Conservation (phyloP, 2,329 filamentous ascomycete species). For the Ceratocystiopsis minuta region DNA sequence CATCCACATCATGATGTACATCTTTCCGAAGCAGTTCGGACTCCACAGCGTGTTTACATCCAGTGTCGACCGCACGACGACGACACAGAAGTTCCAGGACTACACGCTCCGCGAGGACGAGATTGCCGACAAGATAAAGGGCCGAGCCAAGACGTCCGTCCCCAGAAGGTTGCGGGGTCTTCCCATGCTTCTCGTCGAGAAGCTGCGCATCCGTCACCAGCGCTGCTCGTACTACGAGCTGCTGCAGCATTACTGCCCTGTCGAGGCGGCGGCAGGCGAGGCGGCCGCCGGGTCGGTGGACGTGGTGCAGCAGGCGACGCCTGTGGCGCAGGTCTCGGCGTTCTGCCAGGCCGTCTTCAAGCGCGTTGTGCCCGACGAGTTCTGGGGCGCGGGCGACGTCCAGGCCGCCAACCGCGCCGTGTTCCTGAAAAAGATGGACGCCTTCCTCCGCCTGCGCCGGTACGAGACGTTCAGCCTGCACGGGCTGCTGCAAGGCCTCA, state of each 20-base stretch:
- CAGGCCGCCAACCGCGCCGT: constrained; percentile 39
- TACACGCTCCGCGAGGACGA: constrained; percentile 77
- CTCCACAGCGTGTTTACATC: constrained; percentile 87
- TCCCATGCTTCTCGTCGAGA: constrained; percentile 39
- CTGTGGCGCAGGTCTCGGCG: constrained; percentile 53
- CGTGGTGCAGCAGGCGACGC: constrained; percentile 51
- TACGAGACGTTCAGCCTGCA: constrained; percentile 72
- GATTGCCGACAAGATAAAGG: constrained; percentile 30
- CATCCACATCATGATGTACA: constrained; percentile 67
- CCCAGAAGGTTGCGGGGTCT: constrained; percentile 54
- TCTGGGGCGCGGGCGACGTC: constrained; percentile 48
- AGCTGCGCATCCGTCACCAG: constrained; percentile 51
- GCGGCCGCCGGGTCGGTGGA: too few relatives aligned
- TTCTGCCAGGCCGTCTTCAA: constrained; percentile 66
- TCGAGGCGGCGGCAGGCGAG: constrained; percentile 13
- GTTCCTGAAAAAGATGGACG: constrained; percentile 53
- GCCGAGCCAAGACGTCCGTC: constrained; percentile 17
- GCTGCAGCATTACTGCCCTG: constrained; percentile 66
- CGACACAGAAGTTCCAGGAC: constrained; percentile 59
- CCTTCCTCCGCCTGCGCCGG: constrained; percentile 57
- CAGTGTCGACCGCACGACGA: constrained; percentile 43
- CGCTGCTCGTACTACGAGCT: constrained; percentile 67
- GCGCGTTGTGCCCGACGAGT: constrained; percentile 53
- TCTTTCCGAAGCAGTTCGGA: constrained; percentile 81
- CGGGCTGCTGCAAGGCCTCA: constrained; percentile 56